A percentile compares a stretch with the other conserved stretches of the same genome.
Conservation (phyloP, 306 rosid genomes). For the Citrullus mucosospermus region DNA sequence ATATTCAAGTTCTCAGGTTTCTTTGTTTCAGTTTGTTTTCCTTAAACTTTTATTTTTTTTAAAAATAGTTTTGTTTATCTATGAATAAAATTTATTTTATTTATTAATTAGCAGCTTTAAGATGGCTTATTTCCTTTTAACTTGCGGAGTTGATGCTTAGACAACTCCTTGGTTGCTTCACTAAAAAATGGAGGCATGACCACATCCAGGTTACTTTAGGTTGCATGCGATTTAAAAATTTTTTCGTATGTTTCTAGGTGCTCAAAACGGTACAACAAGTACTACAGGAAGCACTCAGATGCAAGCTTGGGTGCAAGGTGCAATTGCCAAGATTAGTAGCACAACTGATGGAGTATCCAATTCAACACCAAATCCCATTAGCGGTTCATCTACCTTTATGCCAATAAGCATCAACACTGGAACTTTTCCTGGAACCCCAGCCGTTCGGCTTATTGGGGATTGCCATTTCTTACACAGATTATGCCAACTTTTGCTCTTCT, state of each 20-base stretch:
- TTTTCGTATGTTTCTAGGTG: constrained; percentile 34
- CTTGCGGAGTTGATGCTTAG: background rate
- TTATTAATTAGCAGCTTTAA: background rate
- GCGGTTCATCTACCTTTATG: constrained; percentile 90
- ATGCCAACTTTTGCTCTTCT: constrained; percentile 92
- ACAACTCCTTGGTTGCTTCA: background rate
- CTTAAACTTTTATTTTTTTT: background rate
- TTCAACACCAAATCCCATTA: constrained; percentile 73
- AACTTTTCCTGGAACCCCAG: constrained; percentile 99
- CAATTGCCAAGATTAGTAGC: constrained; percentile 89
- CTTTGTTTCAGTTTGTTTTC: background rate
- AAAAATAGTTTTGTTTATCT: background rate
- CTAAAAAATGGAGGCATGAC: background rate
- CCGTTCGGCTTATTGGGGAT: constrained; percentile 96
- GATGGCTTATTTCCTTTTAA: background rate
- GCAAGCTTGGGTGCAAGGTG: constrained; percentile 99
- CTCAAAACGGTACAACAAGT: constrained; percentile 61
- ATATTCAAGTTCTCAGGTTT: background rate
- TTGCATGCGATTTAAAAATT: background rate
- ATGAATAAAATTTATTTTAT: background rate
- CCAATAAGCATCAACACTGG: constrained; percentile 97
- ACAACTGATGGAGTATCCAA: constrained; percentile 69
- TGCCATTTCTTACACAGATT: constrained; percentile 94
- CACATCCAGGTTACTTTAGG: background rate
- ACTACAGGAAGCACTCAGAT: constrained; percentile 82